Evolutionary conservation across 352 stramenopile genomes (phyloP), one percentile per base, ranked within the genome.

Genomic region (Phytopythium boreale): DNA sequence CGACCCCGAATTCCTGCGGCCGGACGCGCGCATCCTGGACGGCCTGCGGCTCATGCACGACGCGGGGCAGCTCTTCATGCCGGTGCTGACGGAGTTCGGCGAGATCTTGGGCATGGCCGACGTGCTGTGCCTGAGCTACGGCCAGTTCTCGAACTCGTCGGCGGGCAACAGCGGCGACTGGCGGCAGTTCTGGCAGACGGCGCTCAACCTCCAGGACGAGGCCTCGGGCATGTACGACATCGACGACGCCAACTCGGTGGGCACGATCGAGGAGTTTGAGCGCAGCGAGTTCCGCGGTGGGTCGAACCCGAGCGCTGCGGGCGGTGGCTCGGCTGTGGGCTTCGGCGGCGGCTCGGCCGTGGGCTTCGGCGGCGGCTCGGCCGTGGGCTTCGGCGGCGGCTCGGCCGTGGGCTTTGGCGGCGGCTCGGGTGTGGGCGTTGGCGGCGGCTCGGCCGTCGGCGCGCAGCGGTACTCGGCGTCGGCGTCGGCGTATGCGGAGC

Each of bases 221-320:
- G 71, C 77, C 17, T 76, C 87, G 9, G 84, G 84, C 9, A 82
- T 86, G 60, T 93, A 92, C 63, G 88, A 92, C 36, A 47, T 70
- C 37, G 72, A 78, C 10, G 86, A 95, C 49, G 87, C 71, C 14
- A 79, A 74, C 17, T 96, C 88, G 2, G 85, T 96, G 3, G 87
- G 87, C 17, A 96, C 88, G 5, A 96, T 96, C 52, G 88, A 96
- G 61, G 88, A 96, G 46, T 96, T 96, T 59, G 87, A 95, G 62
- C 87, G 87, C 17, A 92, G 76, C 51, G 88, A 96, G 69, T 90
- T 82, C 51, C 64, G 41, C 47, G 69, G 69, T 55, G 36, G 66
- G 29, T 74, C 61, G 41, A 75, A 71, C 31, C 61, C 71, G 61
- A 71, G 76, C 8, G 72, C 72, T 1, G 69, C 26, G 49, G 67